Base-by-base conservation (phyloP, 2,329 filamentous ascomycete species). In the Zelopaecilomyces penicillatus region DNA sequence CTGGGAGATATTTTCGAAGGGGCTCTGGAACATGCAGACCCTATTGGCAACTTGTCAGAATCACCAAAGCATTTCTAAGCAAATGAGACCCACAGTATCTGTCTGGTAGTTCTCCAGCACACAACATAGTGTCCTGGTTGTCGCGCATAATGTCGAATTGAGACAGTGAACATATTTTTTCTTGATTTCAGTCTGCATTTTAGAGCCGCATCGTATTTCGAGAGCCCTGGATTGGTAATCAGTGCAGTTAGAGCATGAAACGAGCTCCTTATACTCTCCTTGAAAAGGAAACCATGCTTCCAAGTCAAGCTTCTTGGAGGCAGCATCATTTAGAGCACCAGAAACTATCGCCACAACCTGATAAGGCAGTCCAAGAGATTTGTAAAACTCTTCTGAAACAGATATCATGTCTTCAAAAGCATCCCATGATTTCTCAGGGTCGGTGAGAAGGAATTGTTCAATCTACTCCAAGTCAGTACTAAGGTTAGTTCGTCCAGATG, bases 211-310 rank as follows among this genome's bases (percentile, higher is more conserved):
- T 47, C 93, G 80, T 56, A 98, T 95, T 66, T 97, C 91, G 9
- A 98, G 76, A 55, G 89, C 90, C 45, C 93, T 80, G 27, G 88
- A 89, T 73, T 98, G 93, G 73, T 97, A 97, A 64, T 97, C 91
- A 37, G 88, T 95, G 73, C 93, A 98, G 71, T 98, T 98, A 50
- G 88, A 95, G 76, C 90, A 95, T 19, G 87, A 95, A 41, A 97
- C 93, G 29, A 98, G 79, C 70, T 97, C 93, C 71, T 97, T 97
- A 77, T 97, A 98, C 68, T 97, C 93, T 57, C 85, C 85, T 66
- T 97, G 90, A 74, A 86, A 94, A 11, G 88, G 89, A 66, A 95
- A 95, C 87, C 89, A 95, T 3, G 93, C 91, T 65, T 98, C 93
- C 26, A 98, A 76, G 60, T 98, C 93, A 63, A 84, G 90, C 69